Conservation (phyloP, 2,329 filamentous ascomycete genomes). For the Alternaria sp. region DNA sequence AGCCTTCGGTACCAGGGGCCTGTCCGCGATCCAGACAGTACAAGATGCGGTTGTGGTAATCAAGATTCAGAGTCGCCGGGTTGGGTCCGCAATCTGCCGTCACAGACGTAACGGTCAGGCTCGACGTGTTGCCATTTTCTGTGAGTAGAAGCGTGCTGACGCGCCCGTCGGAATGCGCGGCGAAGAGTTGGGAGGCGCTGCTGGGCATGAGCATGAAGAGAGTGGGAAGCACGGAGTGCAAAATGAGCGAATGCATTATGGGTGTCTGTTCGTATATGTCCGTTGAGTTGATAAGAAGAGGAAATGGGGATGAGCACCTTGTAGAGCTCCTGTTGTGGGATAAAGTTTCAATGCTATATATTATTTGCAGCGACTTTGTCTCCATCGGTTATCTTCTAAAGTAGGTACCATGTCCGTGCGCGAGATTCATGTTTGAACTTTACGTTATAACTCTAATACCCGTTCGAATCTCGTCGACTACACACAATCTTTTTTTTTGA, state of each 20-base stretch:
- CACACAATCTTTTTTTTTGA: no score
- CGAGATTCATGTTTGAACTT: no score
- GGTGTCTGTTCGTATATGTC: not conserved
- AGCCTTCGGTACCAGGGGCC: constrained; percentile 17
- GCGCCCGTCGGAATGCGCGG: constrained; percentile 25
- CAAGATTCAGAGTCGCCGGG: constrained; percentile 24
- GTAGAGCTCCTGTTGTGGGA: not conserved
- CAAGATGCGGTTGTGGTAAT: constrained; percentile 18
- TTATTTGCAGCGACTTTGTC: not conserved
- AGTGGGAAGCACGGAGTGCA: constrained; percentile 1
- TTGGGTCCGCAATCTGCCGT: constrained; percentile 20
- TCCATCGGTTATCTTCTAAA: not conserved
- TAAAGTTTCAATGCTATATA: not conserved
- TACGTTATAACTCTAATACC: no score
- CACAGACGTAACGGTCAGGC: constrained; percentile 17
- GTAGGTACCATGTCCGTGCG: no score
- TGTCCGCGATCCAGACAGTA: constrained; percentile 29
- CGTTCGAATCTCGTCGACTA: no score
- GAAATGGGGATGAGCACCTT: not conserved
- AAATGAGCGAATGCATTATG: constrained; percentile 6
- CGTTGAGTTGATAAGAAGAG: not conserved
- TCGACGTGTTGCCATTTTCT: constrained; percentile 7
- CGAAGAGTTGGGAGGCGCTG: constrained; percentile 21
- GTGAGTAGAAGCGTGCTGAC: constrained; percentile 22
- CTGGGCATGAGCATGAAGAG: not conserved